Evolutionary conservation across 352 stramenopile genomes (phyloP), one percentile per base, ranked within the genome.

Genomic region (Globisporangium yorkense): DNA sequence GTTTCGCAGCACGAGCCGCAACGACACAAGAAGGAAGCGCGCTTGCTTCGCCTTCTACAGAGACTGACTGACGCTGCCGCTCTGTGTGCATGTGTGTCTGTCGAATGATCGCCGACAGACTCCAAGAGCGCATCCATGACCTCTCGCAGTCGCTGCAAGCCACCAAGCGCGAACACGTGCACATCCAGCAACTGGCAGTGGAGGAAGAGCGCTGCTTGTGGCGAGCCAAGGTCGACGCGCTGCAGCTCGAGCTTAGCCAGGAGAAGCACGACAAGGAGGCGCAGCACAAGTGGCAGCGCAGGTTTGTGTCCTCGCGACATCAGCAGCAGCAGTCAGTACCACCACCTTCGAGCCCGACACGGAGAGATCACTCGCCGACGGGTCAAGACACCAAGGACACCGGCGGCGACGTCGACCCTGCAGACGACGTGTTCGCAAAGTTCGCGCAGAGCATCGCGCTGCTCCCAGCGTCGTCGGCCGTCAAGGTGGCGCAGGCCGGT

Each of bases 381-480:
- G 1, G 37, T 18, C 35, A 60, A 65, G 10, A 16, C 27, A n/a
- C 24, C 24, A 61, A 20, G 6, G 56, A 5, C 1, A 21, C n/a
- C 1, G 9, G 41, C 21, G 43, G 31, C 0, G 33, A 37, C 9
- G 62, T 72, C 45, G 77, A 76, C 33, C 67, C 54, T 31, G 70
- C 71, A 0, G 70, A 89, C 29, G 74, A 88, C 43, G 75, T 81
- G 10, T 78, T 92, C 60, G 77, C 78, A 16, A 74, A 72, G 40
- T 92, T 92, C 63, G 77, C 79, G 0, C 82, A 92, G 53, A 88
- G 66, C 54, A 74, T 92, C 9, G 79, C 82, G 15, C 54, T 92
- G 20, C 64, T 92, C 2, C 82, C 79, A n/a, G 68, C 75, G 2
- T 67, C 59, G 0, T 56, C 70, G 18, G 72, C 82, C 2, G 65